A percentile compares a stretch with the other conserved stretches of the same genome.
phyloP scores from a whole-genome alignment of 305 asterid genomes.

The Plantago lanceolata region DNA sequence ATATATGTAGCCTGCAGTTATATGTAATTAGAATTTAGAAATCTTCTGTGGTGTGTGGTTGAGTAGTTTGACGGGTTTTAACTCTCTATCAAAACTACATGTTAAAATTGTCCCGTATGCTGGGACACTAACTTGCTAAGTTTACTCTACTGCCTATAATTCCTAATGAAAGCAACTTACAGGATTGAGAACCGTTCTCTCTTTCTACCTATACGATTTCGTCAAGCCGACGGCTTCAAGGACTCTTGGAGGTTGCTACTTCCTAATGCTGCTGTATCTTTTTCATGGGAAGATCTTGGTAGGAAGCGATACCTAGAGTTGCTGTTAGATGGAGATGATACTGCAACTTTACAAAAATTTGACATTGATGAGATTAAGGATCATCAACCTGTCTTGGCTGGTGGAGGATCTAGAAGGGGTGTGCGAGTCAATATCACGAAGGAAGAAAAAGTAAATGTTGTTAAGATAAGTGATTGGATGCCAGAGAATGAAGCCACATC shows the following conservation, averaged over 20 bases:
- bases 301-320: slow-evolving; percentile 68
- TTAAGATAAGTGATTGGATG: slow-evolving; percentile 89
- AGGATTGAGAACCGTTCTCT: slow-evolving; percentile 94
- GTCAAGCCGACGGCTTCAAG: slow-evolving; percentile 73
- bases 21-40: not conserved
- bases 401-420: slow-evolving; percentile 62
- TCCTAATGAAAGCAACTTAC: slow-evolving; percentile 34
- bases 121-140: no score
- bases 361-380: slow-evolving; percentile 87
- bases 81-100: not conserved
- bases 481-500: slow-evolving; percentile 50
- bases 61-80: not conserved
- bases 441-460: slow-evolving; percentile 90
- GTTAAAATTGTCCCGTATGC: not conserved
- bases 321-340: slow-evolving; percentile 69
- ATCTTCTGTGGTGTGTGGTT: not conserved
- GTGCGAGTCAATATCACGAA: slow-evolving; percentile 64
- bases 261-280: slow-evolving; percentile 77
- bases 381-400: slow-evolving; percentile 66
- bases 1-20: not conserved
- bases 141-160: slow-evolving; percentile 8
- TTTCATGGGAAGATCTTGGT: slow-evolving; percentile 98
- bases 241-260: slow-evolving; percentile 80
- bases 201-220: slow-evolving; percentile 69
- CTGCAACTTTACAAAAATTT: slow-evolving; percentile 56